Evolutionary conservation across 2,329 filamentous ascomycete species (phyloP), one percentile per base, ranked within the genome.

Genomic region (Coniochaeta ligniaria): DNA sequence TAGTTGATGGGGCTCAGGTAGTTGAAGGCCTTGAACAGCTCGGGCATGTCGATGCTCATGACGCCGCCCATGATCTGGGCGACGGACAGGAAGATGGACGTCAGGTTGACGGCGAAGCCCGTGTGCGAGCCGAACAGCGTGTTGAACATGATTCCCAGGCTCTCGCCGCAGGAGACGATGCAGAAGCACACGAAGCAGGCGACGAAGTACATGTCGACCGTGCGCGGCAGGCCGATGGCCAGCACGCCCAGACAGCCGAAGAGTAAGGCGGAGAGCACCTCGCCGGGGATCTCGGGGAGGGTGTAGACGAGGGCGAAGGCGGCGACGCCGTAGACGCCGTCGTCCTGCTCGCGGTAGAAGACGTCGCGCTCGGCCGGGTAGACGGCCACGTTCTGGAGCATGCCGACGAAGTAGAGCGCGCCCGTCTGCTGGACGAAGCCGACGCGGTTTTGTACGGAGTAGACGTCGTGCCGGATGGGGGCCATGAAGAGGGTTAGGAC

Each of bases 61-160:
- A 92, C 78, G 0, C 89, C 89, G 0, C 83, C 83, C 80, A 92
- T 89, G 68, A 86, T 82, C 66, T 88, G 87, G 0, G 88, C 86
- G 8, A 93, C 82, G 0, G 85, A 86, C 3, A 93, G 77, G 20
- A 92, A 78, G 47, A 91, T 81, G 0, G 83, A 86, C 64, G 88
- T 91, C 60, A 91, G 74, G 66, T 90, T 91, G 61, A 92, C 84
- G 0, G 89, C 88, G 70, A 92, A 92, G 1, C 90, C 90, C 0
- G 88, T 89, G 68, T 92, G 89, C 31, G 28, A 36, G 8, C 71
- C 72, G 36, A 92, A 90, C 9, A 92, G 74, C 0, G 89, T 92
- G 74, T 91, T 91, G 31, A 92, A 92, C 75, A 91, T 85, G 68
- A 93, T 92, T 0, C 90, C 89, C 1, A 92, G 69, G 59, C 85